Evolutionary conservation across 202 grass and related monocot species (phyloP), one percentile per base, ranked within the genome.

Genomic region (Bolboschoenoplectus hybrid): DNA sequence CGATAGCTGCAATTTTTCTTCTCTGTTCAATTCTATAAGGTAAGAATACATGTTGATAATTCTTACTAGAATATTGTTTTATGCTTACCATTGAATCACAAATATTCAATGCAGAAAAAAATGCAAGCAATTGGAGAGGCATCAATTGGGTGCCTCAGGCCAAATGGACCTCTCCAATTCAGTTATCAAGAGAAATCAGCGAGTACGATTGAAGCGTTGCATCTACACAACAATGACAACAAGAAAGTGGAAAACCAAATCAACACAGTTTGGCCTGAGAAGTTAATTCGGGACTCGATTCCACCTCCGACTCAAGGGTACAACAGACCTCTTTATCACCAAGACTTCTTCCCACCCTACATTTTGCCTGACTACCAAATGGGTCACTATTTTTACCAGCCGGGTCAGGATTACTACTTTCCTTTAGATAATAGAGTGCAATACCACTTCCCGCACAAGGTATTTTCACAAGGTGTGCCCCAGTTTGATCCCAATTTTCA

Each of bases 111-210:
- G 82, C 89, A 98, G 97, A 89, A 55, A 89, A 89, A 89, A 90
- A 98, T 94, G 93, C 90, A 96, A 85, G 90, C 90, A 86, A 91
- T 86, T 87, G 82, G 87, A 63, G 91, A 94, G 87, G 91, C 86
- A 67, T 89, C 90, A 82, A 35, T 86, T 63, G 91, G 93, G 84
- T 92, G 84, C 46, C 93, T 92, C 73, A 91, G 89, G 88, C 36
- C 75, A 88, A 90, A 86, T 84, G 75, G 82, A 72, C 49, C 76
- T 43, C 63, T 84, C 61, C 81, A 74, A 14, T 84, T 66, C 58
- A 91, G 77, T 90, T 92, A 87, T 85, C 90, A 91, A 84, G 91
- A 90, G 83, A 89, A 89, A 90, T 41, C 88, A 85, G 58, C 88
- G 69, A 75, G 83, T 71, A 64, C 67, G 9, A 61, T 91, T 78